Base-by-base conservation (phyloP, 164 flowering plant genomes). In the Pachysandra terminalis region DNA sequence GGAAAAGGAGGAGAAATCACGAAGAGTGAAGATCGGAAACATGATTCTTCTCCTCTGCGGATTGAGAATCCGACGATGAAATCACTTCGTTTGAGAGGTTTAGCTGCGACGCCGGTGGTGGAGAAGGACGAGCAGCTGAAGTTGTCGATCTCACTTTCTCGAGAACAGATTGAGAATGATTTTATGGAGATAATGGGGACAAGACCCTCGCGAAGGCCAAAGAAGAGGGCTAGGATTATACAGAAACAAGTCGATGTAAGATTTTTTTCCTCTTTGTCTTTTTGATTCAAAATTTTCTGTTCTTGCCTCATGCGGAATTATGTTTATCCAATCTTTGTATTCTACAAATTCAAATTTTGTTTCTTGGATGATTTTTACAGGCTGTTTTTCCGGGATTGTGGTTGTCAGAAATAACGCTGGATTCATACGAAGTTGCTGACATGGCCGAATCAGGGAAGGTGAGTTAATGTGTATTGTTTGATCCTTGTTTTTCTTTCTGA, bases 151-250 rank as follows among this genome's bases (percentile, higher is more conserved):
- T n/a, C 84, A 22, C 87, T 93, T 2, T 69, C 84, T 28, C 75
- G 76, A 52, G 72, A 76, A 48, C 95, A 91, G 80, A 81, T 94
- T 71, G 95, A 87, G 58, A 91, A 85, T 59, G 98, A 91, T 80
- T 85, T 86, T 68, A 61, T 76, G 66, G 77, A 32, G 59, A 68
- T 90, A 66, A 52, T 73, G 1, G 93, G 93, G 16, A 81, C 75
- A 17, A 75, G 80, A 61, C 94, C 94, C 0, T 73, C 87, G 9
- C 73, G 97, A 51, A 66, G 91, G 71, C 97, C 98, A 1, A 88
- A 83, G 84, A n/a, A n/a, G n/a, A n/a, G n/a, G n/a, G n/a, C n/a
- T n/a, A n/a, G n/a, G n/a, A n/a, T 0, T 57, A 68, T 85, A 16
- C 94, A 86, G 85, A 84, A 74, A n/a, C n/a, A n/a, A n/a, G n/a